Evolutionary conservation across 2,329 filamentous ascomycete species (phyloP), one percentile per base, ranked within the genome.

Genomic region (Ceratocystis cubensis): DNA sequence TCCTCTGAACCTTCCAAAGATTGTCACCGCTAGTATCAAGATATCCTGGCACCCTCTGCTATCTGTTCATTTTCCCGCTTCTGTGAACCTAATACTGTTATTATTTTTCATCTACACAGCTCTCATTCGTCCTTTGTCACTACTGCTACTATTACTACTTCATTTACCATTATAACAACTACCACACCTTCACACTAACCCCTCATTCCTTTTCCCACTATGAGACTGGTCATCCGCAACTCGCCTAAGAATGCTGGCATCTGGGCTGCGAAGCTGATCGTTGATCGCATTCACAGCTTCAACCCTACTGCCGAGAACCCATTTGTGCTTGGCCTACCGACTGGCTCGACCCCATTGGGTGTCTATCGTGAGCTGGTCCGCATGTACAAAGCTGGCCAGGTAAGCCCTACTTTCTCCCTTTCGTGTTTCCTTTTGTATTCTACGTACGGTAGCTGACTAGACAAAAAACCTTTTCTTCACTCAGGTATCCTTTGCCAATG

Each of bases 141-240:
- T 50, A 63, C 41, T 50, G 28, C 22, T 44, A 37, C 37, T 22
- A 30, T 56, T 1, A 7, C 15, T 22, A 30, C 20, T 15, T 22
- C 46, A 48, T 20, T 10, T 22, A 44, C 37, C 45, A 56, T 28
- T 41, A 64, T 46, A 37, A 66, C 63, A 8, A 20, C 61, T 62
- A 69, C 22, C 65, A 67, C 65, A 28, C 66, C 33, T 22, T 8
- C 37, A n/a, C 15, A 25, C 25, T 41, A 20, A 59, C 57, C 67
- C 63, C 61, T 68, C 67, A 70, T 67, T 30, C 53, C 13, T 71
- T 71, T 69, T 68, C 69, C 69, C 74, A 78, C 71, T 71, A 94
- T 90, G 89, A 86, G 89, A 78, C 84, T 94, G 73, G 92, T 94
- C 76, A 88, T 94, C 74, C 83, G 88, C 74, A 86, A 92, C 75